Evolutionary conservation across 2,329 filamentous ascomycete genomes (phyloP).

Genomic region (Aspergillus felis): DNA sequence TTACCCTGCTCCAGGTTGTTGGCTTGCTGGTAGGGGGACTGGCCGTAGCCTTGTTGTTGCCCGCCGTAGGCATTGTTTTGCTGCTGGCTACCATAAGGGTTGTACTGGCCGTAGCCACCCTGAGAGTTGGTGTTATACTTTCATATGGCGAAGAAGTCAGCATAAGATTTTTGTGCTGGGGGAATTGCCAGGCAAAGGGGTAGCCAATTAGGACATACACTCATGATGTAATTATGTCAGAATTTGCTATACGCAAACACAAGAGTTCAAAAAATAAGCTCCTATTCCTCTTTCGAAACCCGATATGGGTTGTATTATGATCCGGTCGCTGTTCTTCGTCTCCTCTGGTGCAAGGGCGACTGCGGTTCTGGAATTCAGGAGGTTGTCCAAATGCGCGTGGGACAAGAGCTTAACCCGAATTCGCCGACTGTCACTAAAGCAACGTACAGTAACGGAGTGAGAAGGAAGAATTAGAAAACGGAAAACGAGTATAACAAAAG

Average conservation of each 20-base stretch:
- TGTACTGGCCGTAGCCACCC: slow-evolving; percentile 51
- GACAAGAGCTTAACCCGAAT: neutral
- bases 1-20: slow-evolving; percentile 32
- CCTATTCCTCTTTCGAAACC: neutral
- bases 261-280: neutral
- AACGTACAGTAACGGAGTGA: slow-evolving; percentile 2
- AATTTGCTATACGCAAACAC: neutral
- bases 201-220: neutral
- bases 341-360: neutral
- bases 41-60: slow-evolving; percentile 24
- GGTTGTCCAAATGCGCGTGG: neutral
- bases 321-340: neutral
- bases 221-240: neutral
- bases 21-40: slow-evolving; percentile 25
- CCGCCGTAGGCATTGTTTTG: slow-evolving; percentile 30
- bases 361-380: neutral
- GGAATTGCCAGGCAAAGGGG: neutral
- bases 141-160: neutral
- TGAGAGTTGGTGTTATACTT: slow-evolving; percentile 29
- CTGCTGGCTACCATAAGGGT: slow-evolving; percentile 47
- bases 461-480: neutral
- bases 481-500: slow-evolving; percentile 11
- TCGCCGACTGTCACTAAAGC: neutral
- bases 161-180: neutral
- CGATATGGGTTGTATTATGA: neutral